phyloP scores from a whole-genome alignment of 805 yeast species.

The Kodamaea jinghongensis region DNA sequence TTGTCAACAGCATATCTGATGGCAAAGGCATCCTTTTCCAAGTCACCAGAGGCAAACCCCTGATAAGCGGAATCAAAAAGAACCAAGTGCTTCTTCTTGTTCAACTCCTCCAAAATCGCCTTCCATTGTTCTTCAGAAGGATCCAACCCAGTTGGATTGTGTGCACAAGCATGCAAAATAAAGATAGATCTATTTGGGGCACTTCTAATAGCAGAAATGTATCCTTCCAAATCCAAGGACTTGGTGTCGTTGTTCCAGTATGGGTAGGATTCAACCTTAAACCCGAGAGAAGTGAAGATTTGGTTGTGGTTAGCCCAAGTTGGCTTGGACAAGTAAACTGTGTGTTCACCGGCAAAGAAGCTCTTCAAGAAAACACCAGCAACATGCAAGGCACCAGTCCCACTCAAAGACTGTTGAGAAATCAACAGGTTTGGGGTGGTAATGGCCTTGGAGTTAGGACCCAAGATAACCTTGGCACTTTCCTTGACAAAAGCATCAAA shows the following conservation, averaged over 20 bases:
- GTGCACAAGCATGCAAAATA: slow-evolving; percentile 92
- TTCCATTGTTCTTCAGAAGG: slow-evolving; percentile 84
- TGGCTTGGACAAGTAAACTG: slow-evolving; percentile 76
- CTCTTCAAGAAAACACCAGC: slow-evolving; percentile 69
- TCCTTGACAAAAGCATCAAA: slow-evolving; percentile 61
- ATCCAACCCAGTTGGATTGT: slow-evolving; percentile 96
- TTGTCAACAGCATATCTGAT: slow-evolving; percentile 58
- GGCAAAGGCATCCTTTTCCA: slow-evolving; percentile 81
- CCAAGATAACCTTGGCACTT: slow-evolving; percentile 73
- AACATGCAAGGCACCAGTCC: slow-evolving; percentile 89
- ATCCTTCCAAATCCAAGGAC: slow-evolving; percentile 68
- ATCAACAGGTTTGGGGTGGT: slow-evolving; percentile 45
- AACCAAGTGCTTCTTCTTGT: slow-evolving; percentile 65
- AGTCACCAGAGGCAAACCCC: slow-evolving; percentile 91
- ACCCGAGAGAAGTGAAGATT: slow-evolving; percentile 71
- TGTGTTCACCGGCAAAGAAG: slow-evolving; percentile 43
- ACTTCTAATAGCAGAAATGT: slow-evolving; percentile 53
- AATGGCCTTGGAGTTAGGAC: slow-evolving; percentile 54
- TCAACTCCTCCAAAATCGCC: slow-evolving; percentile 59
- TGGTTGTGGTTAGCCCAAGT: slow-evolving; percentile 98
- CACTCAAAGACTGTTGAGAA: slow-evolving; percentile 76
- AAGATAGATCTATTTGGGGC: slow-evolving; percentile 80
- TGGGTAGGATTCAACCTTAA: slow-evolving; percentile 68
- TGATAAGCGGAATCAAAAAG: slow-evolving; percentile 95
- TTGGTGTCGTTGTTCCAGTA: slow-evolving; percentile 80